phyloP scores from a whole-genome alignment of 1,284 basidiomycete genomes.

The Ustilago sp. region DNA sequence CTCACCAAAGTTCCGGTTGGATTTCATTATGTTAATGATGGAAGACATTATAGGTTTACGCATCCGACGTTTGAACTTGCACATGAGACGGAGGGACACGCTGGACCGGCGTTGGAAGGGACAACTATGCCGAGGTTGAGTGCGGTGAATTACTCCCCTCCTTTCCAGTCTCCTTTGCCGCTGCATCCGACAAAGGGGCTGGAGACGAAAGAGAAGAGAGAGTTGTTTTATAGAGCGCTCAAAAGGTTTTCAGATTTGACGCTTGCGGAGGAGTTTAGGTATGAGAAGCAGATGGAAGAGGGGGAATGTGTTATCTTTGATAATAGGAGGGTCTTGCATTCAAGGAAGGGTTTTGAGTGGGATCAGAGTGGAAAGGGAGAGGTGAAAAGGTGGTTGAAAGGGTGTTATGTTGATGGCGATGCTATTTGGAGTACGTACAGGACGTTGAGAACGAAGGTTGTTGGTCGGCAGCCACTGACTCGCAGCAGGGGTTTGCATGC shows the following conservation, averaged over 20 bases:
- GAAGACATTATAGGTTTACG: constrained; percentile 82
- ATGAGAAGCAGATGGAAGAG: constrained; percentile 79
- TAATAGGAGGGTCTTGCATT: constrained; percentile 91
- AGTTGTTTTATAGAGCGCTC: constrained; percentile 73
- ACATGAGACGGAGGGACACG: constrained; percentile 48
- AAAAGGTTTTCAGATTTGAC: constrained; percentile 76
- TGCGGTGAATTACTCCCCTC: constrained; percentile 88
- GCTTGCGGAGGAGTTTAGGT: constrained; percentile 74
- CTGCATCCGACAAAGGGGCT: constrained; percentile 53
- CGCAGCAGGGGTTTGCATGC: constrained; percentile 5
- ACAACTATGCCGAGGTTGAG: constrained; percentile 61
- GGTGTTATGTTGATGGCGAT: constrained; percentile 84
- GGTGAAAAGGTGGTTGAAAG: constrained; percentile 76
- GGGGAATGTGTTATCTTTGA: constrained; percentile 93
- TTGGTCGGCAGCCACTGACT: constrained; percentile 26
- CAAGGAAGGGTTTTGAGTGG: constrained; percentile 80
- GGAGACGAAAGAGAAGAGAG: constrained; percentile 26
- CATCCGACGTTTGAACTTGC: constrained; percentile 84
- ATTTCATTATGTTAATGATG: constrained; percentile 94
- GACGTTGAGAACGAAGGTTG: constrained; percentile 45
- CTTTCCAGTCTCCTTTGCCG: constrained; percentile 84
- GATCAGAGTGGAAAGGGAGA: constrained; percentile 70
- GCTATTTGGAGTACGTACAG: constrained; percentile 75
- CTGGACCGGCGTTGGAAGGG: constrained; percentile 29
- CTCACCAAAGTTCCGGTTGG: constrained; percentile 78